Conservation (phyloP, 306 rosid genomes). For the Echinosophora koreensis region DNA sequence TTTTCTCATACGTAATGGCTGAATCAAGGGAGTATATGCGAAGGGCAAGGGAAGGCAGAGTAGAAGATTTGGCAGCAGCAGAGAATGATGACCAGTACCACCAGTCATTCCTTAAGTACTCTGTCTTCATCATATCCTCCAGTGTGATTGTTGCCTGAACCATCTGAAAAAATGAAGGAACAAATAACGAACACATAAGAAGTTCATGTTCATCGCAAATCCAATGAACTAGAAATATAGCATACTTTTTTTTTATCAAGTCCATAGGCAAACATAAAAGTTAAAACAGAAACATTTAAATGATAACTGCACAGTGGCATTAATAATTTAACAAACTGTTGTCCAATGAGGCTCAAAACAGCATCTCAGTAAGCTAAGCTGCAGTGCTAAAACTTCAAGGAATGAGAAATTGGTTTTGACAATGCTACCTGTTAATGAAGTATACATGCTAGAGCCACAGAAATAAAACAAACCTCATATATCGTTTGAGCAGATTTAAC, state of each 20-base stretch:
- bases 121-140: constrained; percentile 94
- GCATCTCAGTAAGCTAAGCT: constrained; percentile 21
- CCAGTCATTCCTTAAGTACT: constrained; percentile 92
- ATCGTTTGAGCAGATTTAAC: constrained; percentile 89
- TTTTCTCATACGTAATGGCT: constrained; percentile 84
- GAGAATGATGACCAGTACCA: constrained; percentile 99
- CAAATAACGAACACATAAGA: constrained; percentile 21
- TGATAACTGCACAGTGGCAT: background rate
- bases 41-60: constrained; percentile 85
- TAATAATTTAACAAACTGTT: constrained; percentile 12
- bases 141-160: constrained; percentile 84
- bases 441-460: constrained; percentile 19
- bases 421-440: constrained; percentile 4
- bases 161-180: constrained; percentile 68
- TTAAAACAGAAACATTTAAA: constrained; percentile 11
- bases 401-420: constrained; percentile 23
- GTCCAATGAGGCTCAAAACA: background rate
- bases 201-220: constrained; percentile 6
- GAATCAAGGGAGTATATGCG: constrained; percentile 95
- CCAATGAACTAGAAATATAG: constrained; percentile 27
- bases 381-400: constrained; percentile 35
- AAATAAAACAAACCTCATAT: constrained; percentile 72
- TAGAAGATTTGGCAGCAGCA: constrained; percentile 90
- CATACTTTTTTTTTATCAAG: constrained; percentile 7
- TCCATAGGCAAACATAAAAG: constrained; percentile 26